Evolutionary conservation across 176 grass and related monocot species (phyloP), one percentile per base, ranked within the genome.

Genomic region (Carex cristatella): DNA sequence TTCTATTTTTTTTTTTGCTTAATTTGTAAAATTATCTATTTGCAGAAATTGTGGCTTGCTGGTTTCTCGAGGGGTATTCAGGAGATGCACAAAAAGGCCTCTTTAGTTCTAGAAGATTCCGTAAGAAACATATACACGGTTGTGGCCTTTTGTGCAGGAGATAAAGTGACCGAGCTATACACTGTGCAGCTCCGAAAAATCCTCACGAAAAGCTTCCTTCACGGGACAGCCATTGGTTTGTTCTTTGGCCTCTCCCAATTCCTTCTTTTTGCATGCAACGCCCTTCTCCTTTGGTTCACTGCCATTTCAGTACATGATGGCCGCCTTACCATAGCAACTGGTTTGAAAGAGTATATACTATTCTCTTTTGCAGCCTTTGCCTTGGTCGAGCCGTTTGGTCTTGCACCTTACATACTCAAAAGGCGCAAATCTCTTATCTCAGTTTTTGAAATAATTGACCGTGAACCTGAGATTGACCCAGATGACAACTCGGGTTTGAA

Each of bases 21-120:
- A 77, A 81, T 81, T 81, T 81, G 16, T 81, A 7, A 63, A 44
- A 44, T 81, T 81, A 44, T 68, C 27, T 83, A 65, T 44, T 91
- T 79, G 73, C 91, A 99, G 97, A 99, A 99, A 91, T 71, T 94
- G 87, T 99, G 97, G 97, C 97, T 99, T 89, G 93, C 91, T 82
- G 97, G 97, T 59, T 99, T 99, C 86, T 99, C 97, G 62, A 95
- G 91, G 91, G 97, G 97, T 86, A 99, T 99, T 79, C 97, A 99
- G 65, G 97, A 99, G 74, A 99, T 96, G 97, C 97, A 99, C 79
- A 95, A 92, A 82, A 99, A 99, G 73, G 97, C 96, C 69, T 95
- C 96, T 2, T 91, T 99, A 75, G 96, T 99, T 76, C 96, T 95
- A 83, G 96, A 99, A 91, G 96, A 99, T 87, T 93, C 96, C 65